Conservation (phyloP, 257 asterid genomes). For the Voacanga thouarsii region DNA sequence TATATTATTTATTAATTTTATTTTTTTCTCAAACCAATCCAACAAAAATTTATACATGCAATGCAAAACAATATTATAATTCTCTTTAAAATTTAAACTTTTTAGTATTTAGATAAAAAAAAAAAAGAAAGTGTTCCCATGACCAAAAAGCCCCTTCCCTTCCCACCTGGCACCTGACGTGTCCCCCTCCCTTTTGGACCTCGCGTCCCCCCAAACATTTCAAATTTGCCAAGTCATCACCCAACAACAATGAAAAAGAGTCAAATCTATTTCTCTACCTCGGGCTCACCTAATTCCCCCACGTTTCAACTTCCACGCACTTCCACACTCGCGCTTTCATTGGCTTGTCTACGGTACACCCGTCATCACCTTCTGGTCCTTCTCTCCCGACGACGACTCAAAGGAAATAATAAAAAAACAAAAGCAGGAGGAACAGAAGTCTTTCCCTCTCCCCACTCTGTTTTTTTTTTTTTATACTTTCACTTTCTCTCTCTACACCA, state of each 20-base stretch:
- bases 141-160: not conserved
- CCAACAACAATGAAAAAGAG: conserved; percentile 3
- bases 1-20: too few relatives aligned
- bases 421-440: not conserved
- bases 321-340: not conserved
- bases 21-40: too few relatives aligned
- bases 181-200: not conserved
- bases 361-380: not conserved
- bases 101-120: too few relatives aligned
- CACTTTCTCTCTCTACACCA: conserved; percentile 3
- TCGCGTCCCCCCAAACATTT: not conserved
- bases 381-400: conserved; percentile 7
- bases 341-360: not conserved
- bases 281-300: not conserved
- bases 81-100: too few relatives aligned
- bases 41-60: too few relatives aligned
- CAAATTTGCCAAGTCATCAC: conserved; percentile 11
- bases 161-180: conserved; percentile 25
- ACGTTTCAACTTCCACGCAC: not conserved
- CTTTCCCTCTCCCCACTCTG: not conserved
- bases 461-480: not conserved
- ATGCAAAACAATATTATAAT: too few relatives aligned
- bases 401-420: not conserved
- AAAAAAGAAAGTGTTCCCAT: too few relatives aligned
- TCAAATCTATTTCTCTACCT: not conserved